phyloP scores from a whole-genome alignment of 306 rosid species.

The Prunus dulcis region DNA sequence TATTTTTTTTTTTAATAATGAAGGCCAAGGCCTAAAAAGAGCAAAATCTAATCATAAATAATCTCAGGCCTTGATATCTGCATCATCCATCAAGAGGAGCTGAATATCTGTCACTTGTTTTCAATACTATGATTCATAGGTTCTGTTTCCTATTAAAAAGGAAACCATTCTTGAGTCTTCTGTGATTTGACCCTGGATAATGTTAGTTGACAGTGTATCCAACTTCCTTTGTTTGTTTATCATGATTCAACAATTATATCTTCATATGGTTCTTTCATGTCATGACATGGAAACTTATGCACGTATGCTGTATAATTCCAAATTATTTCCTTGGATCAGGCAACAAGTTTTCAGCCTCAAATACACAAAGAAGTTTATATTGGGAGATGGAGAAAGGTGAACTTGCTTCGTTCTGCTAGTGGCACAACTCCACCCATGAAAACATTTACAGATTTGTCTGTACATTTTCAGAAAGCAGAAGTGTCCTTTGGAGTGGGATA shows the following conservation, averaged over 20 bases:
- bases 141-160: background rate
- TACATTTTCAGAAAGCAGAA: slow-evolving; percentile 77
- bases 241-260: background rate
- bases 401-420: slow-evolving; percentile 92
- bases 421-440: slow-evolving; percentile 98
- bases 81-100: background rate
- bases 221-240: background rate
- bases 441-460: slow-evolving; percentile 74
- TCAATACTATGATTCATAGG: background rate
- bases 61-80: background rate
- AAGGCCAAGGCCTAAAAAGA: background rate
- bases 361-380: slow-evolving; percentile 72
- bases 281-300: background rate
- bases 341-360: slow-evolving; percentile 98
- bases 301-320: slow-evolving; percentile 26
- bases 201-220: background rate
- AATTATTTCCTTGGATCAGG: slow-evolving; percentile 55
- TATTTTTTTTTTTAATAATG: too few relatives aligned
- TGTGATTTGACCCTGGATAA: background rate
- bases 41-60: background rate
- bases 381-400: slow-evolving; percentile 96
- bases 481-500: slow-evolving; percentile 93
- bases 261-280: slow-evolving; percentile 3
- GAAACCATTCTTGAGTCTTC: background rate
- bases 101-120: background rate